Base-by-base conservation (phyloP, 1,139 yeast genomes). In the Pichia sp. region DNA sequence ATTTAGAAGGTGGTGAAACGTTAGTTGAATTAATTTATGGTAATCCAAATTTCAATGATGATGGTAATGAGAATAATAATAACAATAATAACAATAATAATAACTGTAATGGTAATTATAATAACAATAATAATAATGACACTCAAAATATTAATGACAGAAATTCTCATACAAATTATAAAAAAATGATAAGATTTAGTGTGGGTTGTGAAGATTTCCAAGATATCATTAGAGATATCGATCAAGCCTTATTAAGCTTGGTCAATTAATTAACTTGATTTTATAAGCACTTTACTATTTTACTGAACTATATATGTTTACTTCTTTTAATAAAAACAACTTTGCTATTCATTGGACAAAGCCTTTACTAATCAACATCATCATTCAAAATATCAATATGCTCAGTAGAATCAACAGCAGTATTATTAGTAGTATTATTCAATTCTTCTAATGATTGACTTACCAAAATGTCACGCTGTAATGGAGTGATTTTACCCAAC, bases 1-100 rank as follows among this genome's bases (percentile, higher is more conserved):
- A 94, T 16, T 69, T 87, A 24, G 97, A 96, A 41, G 96, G 96
- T 8, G 87, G 86, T 23, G 97, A 90, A 62, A 85, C 95, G 39
- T 69, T 89, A 54, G 81, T 90, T 49, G 97, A 90, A 62, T 82
- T 95, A 87, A 76, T 64, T 22, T 50, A 52, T 32, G 57, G 53
- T 22, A 62, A 62, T 45, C 58, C 62, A 4, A 61, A 58, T 42
- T 62, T 63, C 35, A 47, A 36, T 22, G 32, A 44, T 31, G 46
- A 43, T 24, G 36, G n/a, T n/a, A n/a, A n/a, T n/a, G n/a, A n/a
- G n/a, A n/a, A n/a, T n/a, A n/a, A n/a, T n/a, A n/a, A n/a, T n/a
- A n/a, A n/a, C n/a, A n/a, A 33, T 10, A 32, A 42, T 30, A 45
- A 41, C 24, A 51, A 35, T 31, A 22, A 9, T 29, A 25, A 37